phyloP scores from a whole-genome alignment of 768 basidiomycete species.

The Coprinopsis marcescibilis region DNA sequence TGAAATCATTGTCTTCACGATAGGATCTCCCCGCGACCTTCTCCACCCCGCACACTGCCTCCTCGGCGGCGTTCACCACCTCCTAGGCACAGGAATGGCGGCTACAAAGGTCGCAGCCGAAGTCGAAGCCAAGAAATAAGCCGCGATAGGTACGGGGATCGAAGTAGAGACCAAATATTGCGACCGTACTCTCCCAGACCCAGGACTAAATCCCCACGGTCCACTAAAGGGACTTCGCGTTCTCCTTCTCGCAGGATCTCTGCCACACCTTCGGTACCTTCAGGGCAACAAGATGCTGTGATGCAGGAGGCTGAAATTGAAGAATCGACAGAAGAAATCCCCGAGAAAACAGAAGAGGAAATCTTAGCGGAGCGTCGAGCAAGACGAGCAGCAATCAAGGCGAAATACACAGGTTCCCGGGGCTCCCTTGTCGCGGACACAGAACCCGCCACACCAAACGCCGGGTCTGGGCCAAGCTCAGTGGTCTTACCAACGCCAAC shows the following conservation, averaged over 20 bases:
- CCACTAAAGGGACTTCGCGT: neutral
- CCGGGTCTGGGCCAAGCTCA: neutral
- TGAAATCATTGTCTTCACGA: slow-evolving; percentile 6
- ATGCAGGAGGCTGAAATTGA: slow-evolving; percentile 43
- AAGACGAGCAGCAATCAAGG: slow-evolving; percentile 70
- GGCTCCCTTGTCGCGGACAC: slow-evolving; percentile 27
- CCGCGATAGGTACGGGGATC: slow-evolving; percentile 4
- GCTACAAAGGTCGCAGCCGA: slow-evolving; percentile 7
- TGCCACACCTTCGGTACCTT: neutral
- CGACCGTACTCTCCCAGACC: slow-evolving; percentile 15
- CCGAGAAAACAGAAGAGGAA: slow-evolving; percentile 45
- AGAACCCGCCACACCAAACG: neutral
- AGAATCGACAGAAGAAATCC: slow-evolving; percentile 46
- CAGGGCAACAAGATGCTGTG: slow-evolving; percentile 25
- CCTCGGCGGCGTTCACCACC: neutral
- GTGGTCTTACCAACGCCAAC: neutral
- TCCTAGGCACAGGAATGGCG: slow-evolving; percentile 8
- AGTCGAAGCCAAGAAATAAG: no score
- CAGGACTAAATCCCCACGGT: slow-evolving; percentile 16
- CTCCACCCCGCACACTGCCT: slow-evolving; percentile 18
- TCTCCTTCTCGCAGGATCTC: no score
- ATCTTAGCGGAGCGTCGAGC: slow-evolving; percentile 66
- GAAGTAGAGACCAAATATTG: slow-evolving; percentile 7
- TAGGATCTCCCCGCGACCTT: slow-evolving; percentile 63
- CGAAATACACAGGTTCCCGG: slow-evolving; percentile 57